Conservation (phyloP, 495 filamentous ascomycete species). For the Bacidia gigantensis region DNA sequence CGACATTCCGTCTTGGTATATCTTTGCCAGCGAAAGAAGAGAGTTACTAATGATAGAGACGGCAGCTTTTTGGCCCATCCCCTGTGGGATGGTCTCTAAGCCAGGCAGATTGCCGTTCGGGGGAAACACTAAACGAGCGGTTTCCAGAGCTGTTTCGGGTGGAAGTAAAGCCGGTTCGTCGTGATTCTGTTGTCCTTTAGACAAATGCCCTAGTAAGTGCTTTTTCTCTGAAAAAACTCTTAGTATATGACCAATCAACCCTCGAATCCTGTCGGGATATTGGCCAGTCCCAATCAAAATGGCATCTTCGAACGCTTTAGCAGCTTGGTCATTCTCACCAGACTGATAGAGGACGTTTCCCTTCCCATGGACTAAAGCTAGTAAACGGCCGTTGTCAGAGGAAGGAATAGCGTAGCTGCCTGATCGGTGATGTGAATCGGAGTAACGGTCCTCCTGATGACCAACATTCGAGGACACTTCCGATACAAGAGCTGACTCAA, state of each 20-base stretch:
- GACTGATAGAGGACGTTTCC: slow-evolving; percentile 95
- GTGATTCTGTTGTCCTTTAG: slow-evolving; percentile 16
- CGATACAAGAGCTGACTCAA: slow-evolving; percentile 58
- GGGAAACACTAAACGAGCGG: slow-evolving; percentile 72
- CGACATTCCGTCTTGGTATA: slow-evolving; percentile 94
- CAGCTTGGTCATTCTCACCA: slow-evolving; percentile 70
- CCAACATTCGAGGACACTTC: slow-evolving; percentile 31
- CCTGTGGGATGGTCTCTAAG: slow-evolving; percentile 58
- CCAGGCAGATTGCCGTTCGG: slow-evolving; percentile 71
- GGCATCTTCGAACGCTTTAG: slow-evolving; percentile 87
- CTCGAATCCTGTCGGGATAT: slow-evolving; percentile 55
- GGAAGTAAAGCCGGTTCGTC: slow-evolving; percentile 61
- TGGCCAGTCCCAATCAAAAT: slow-evolving; percentile 77
- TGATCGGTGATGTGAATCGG: slow-evolving; percentile 2
- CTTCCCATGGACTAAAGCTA: slow-evolving; percentile 87
- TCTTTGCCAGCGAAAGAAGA: slow-evolving; percentile 87
- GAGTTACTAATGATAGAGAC: slow-evolving; percentile 94
- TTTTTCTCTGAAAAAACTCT: slow-evolving; percentile 44
- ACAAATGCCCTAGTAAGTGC: slow-evolving; percentile 23
- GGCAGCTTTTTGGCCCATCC: slow-evolving; percentile 62
- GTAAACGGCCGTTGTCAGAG: slow-evolving; percentile 83
- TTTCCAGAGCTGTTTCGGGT: slow-evolving; percentile 72
- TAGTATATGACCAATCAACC: slow-evolving; percentile 71
- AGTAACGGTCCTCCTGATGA: slow-evolving; percentile 29
- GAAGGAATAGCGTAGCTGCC: slow-evolving; percentile 59